phyloP scores from a whole-genome alignment of 768 basidiomycete genomes.

The Sporobolomyces phaffii region DNA sequence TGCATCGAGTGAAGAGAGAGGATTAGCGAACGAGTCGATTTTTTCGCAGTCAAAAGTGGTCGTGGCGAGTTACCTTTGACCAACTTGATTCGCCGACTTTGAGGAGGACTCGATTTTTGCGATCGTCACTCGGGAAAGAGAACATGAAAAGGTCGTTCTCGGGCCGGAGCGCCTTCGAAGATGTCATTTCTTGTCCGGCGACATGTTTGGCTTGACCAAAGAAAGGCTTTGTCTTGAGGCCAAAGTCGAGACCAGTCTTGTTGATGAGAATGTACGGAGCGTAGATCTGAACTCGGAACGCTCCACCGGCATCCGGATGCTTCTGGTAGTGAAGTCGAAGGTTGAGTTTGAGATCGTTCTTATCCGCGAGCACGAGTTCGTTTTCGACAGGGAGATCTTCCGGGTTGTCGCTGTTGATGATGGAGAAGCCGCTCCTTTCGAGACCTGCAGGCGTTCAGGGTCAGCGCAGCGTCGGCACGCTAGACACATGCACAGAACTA shows the following conservation, averaged over 20 bases:
- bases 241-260: constrained; percentile 82
- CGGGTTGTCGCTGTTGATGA: constrained; percentile 88
- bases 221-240: constrained; percentile 56
- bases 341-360: constrained; percentile 66
- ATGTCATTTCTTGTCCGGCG: constrained; percentile 65
- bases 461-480: no score
- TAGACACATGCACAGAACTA: no score
- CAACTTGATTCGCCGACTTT: constrained; percentile 73
- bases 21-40: background rate
- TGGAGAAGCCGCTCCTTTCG: constrained; percentile 90
- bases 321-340: constrained; percentile 85
- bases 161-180: constrained; percentile 35
- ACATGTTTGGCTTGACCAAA: constrained; percentile 65
- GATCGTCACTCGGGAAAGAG: constrained; percentile 66
- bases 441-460: constrained; percentile 62
- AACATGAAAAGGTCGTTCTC: constrained; percentile 54
- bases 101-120: constrained; percentile 76
- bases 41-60: no score
- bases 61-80: constrained; percentile 91
- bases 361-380: constrained; percentile 65
- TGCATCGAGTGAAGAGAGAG: constrained; percentile 43
- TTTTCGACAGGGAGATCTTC: constrained; percentile 81
- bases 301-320: constrained; percentile 83
- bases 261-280: constrained; percentile 84
- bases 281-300: constrained; percentile 92